Percentiles rank a stretch among this genome's conserved stretches.
phyloP scores from a whole-genome alignment of 331 rosid genomes.

The Pyracantha coccinea region DNA sequence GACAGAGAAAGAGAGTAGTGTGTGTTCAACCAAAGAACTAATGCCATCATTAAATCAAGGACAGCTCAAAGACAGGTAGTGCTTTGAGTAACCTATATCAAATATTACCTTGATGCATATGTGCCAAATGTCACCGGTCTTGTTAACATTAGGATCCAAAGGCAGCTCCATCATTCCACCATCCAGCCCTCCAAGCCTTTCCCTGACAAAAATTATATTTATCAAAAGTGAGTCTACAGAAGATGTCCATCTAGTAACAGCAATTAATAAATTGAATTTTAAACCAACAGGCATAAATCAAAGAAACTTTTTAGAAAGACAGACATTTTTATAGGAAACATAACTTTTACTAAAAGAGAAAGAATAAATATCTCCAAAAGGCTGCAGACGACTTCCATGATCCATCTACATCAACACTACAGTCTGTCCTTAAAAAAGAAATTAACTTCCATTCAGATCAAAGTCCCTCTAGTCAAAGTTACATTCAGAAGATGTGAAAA shows the following conservation, averaged over 20 bases:
- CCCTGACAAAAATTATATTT: slow-evolving; percentile 25
- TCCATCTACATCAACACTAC: background rate
- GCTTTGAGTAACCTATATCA: slow-evolving; percentile 14
- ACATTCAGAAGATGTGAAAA: background rate
- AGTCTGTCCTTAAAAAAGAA: background rate
- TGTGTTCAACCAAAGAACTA: background rate
- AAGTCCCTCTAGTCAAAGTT: background rate
- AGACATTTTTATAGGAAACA: background rate
- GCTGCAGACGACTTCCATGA: background rate
- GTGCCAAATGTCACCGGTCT: slow-evolving; percentile 97
- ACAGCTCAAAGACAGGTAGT: slow-evolving; percentile 1
- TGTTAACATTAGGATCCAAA: slow-evolving; percentile 69
- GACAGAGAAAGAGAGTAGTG: background rate
- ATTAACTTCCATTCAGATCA: background rate
- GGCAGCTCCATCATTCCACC: slow-evolving; percentile 55
- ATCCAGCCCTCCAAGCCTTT: slow-evolving; percentile 31
- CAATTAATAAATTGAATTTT: background rate
- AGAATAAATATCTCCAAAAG: background rate
- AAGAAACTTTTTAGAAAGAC: background rate
- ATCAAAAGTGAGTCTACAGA: slow-evolving; percentile 3
- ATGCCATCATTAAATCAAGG: background rate
- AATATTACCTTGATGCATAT: slow-evolving; percentile 62
- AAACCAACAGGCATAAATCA: background rate
- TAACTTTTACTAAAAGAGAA: background rate
- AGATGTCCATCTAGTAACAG: background rate